phyloP scores from a whole-genome alignment of 495 filamentous ascomycete species.

The Cudoniella acicularis region DNA sequence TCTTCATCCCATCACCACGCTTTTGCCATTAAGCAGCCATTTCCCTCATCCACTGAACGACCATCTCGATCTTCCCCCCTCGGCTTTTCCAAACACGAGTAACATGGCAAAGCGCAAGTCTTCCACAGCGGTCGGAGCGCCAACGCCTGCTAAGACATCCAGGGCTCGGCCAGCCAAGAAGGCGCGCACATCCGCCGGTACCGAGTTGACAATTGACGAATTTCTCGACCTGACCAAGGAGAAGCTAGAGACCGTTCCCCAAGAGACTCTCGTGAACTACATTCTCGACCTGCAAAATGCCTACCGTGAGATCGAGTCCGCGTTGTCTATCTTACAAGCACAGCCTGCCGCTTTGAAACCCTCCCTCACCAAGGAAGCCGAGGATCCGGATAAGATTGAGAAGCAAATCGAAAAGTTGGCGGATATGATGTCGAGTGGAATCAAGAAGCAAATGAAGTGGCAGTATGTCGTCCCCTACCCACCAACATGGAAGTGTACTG shows the following conservation, averaged over 20 bases:
- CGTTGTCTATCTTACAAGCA: background rate
- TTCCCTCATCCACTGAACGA: too few species aligned
- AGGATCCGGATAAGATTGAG: background rate
- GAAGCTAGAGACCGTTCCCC: background rate
- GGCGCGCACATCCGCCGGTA: too few species aligned
- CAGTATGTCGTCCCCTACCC: background rate
- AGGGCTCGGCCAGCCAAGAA: too few species aligned
- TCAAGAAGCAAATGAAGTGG: background rate
- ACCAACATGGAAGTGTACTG: background rate
- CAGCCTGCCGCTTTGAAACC: background rate
- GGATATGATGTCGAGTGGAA: background rate
- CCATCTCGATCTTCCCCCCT: too few species aligned
- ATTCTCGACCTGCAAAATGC: background rate
- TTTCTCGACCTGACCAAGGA: background rate
- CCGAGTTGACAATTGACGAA: background rate
- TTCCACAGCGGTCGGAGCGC: too few species aligned
- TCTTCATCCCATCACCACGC: too few species aligned
- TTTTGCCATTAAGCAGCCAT: too few species aligned
- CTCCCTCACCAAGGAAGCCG: background rate
- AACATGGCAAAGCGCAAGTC: too few species aligned
- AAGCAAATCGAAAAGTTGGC: background rate
- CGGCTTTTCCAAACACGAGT: too few species aligned
- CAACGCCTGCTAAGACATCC: background rate
- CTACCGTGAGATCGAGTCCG: background rate
- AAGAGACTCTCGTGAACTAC: background rate